These are phyloP conservation scores for Dictyostelium intermedium DNA, from an alignment of 78 protist species.

Conservation along the genomic window DNA sequence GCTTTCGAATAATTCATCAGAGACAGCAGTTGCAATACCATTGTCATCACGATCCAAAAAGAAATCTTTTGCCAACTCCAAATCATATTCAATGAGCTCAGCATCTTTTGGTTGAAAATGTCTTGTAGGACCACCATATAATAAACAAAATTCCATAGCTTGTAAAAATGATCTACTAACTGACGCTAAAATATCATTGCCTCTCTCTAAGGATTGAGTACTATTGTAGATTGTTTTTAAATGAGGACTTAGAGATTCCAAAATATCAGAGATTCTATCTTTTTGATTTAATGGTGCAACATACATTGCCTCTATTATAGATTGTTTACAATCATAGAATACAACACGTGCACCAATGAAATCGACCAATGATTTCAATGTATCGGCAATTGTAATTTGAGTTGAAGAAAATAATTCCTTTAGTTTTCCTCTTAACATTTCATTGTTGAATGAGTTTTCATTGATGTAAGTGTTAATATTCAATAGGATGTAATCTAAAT, in stretches of 20 bases:
- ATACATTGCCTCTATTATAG: not conserved
- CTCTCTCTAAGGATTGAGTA: constrained; percentile 15
- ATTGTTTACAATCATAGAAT: constrained; percentile 15
- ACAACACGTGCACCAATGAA: constrained; percentile 60
- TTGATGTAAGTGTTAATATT: constrained; percentile 20
- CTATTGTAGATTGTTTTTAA: constrained; percentile 12
- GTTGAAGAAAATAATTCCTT: constrained; percentile 15
- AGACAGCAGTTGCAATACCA: constrained; percentile 45
- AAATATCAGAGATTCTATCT: not conserved
- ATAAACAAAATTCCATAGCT: not conserved
- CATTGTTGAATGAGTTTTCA: constrained; percentile 13
- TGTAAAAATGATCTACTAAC: constrained; percentile 56
- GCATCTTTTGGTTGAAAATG: constrained; percentile 38
- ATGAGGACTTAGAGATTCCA: constrained; percentile 41
- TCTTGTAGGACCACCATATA: constrained; percentile 55
- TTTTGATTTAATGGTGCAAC: not conserved
- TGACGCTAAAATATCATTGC: constrained; percentile 40
- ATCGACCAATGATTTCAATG: not conserved
- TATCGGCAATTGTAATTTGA: not conserved
- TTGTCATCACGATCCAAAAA: constrained; percentile 72
- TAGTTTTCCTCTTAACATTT: not conserved
- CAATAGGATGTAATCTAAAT: constrained; percentile 35
- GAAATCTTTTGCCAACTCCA: constrained; percentile 52
- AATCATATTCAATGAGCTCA: constrained; percentile 29
- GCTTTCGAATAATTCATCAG: constrained; percentile 9